Conservation (phyloP, 148 eudicot species). For the Tetragonia tetragonoides region DNA sequence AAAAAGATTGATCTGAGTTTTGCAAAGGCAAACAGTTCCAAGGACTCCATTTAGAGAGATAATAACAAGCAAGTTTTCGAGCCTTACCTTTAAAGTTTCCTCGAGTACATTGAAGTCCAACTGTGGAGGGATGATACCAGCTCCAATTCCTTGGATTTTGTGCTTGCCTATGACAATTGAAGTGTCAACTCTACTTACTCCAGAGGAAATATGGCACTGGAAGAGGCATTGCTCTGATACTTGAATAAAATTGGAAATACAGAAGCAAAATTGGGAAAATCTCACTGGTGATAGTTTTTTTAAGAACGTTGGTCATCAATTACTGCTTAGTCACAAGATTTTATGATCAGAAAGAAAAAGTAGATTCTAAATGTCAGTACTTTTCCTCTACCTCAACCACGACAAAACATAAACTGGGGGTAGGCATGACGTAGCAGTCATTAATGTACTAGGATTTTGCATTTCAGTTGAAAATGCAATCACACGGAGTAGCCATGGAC, state of each 20-base stretch:
- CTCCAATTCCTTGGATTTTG: slow-evolving; percentile 80
- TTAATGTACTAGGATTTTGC: not conserved
- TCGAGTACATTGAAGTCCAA: slow-evolving; percentile 53
- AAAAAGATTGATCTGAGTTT: not conserved
- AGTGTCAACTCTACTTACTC: not conserved
- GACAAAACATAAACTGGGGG: not conserved
- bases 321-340: not conserved
- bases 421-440: not conserved
- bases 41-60: not conserved
- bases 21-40: not conserved
- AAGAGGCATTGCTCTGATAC: not conserved
- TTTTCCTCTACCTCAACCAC: not conserved
- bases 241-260: not conserved
- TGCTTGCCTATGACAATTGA: slow-evolving; percentile 47
- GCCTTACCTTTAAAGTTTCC: slow-evolving; percentile 56
- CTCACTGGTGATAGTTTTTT: not conserved
- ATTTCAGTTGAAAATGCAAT: not conserved
- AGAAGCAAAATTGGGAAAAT: not conserved
- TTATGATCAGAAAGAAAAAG: not conserved
- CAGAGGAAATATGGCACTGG: not conserved
- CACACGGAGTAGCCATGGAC: not conserved
- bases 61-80: not conserved
- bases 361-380: not conserved
- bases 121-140: slow-evolving; percentile 55
- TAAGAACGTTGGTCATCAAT: not conserved